A percentile compares a stretch with the other conserved stretches of the same genome.
Conservation (phyloP, 805 yeast genomes). For the Wickerhamiella sergipiensis region DNA sequence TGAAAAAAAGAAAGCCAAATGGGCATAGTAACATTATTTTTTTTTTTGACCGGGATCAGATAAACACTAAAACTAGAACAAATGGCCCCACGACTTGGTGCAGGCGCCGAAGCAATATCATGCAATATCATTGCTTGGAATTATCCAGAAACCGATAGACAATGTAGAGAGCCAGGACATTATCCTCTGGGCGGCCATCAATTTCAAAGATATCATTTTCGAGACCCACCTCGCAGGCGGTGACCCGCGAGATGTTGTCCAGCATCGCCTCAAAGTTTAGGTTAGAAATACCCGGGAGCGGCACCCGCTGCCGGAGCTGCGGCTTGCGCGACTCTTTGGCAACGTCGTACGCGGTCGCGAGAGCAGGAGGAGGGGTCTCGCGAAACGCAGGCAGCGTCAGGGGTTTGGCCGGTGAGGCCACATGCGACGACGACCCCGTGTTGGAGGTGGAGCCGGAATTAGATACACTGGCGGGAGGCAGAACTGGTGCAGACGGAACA, state of each 20-base stretch:
- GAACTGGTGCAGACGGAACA: not conserved
- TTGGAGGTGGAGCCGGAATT: not conserved
- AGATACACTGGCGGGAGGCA: not conserved
- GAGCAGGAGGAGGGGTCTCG: slow-evolving; percentile 2
- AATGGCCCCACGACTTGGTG: no score
- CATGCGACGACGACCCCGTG: not conserved
- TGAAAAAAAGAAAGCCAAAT: not conserved
- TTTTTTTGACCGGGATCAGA: not conserved
- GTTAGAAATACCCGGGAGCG: slow-evolving; percentile 3
- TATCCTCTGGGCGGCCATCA: slow-evolving; percentile 50
- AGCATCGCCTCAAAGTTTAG: slow-evolving; percentile 5
- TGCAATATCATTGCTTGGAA: not conserved
- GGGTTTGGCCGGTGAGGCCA: not conserved
- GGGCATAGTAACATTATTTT: not conserved
- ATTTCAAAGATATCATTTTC: slow-evolving; percentile 18
- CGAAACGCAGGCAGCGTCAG: slow-evolving; percentile 3
- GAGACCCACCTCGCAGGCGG: slow-evolving; percentile 14
- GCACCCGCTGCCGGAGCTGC: slow-evolving; percentile 14
- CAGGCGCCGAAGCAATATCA: no score
- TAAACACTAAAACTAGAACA: not conserved
- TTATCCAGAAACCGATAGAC: slow-evolving; percentile 9
- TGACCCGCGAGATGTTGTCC: slow-evolving; percentile 11
- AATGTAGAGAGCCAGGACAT: slow-evolving; percentile 21
- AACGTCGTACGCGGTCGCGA: slow-evolving; percentile 16
- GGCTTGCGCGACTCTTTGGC: slow-evolving; percentile 12